phyloP scores from a whole-genome alignment of 179 eudicot genomes.

The Beta macrorhiza region DNA sequence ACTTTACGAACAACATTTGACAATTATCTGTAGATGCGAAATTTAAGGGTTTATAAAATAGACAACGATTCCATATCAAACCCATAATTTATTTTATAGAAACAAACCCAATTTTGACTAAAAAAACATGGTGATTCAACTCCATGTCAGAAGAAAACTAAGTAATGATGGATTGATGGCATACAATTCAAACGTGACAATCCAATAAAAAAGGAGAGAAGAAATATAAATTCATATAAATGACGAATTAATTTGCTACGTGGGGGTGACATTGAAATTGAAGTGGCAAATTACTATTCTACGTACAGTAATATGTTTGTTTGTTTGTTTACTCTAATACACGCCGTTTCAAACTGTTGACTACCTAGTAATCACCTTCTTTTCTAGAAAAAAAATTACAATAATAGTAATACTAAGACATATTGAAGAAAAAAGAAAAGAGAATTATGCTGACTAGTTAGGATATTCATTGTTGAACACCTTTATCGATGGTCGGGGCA shows the following conservation, averaged over 20 bases:
- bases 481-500: background rate
- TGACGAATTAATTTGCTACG: background rate
- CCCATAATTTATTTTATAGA: too few species aligned
- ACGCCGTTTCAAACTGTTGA: background rate
- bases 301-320: background rate
- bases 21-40: background rate
- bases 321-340: background rate
- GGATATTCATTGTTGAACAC: background rate
- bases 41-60: background rate
- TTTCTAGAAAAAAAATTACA: too few species aligned
- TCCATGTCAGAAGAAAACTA: background rate
- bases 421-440: too few species aligned
- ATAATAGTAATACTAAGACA: too few species aligned
- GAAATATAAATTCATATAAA: background rate
- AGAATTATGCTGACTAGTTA: background rate
- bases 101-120: background rate
- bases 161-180: background rate
- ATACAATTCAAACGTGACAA: slow-evolving; percentile 4
- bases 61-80: background rate
- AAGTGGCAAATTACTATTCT: background rate
- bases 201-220: background rate
- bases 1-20: background rate
- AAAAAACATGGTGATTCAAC: background rate
- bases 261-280: background rate
- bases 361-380: background rate